phyloP scores from a whole-genome alignment of 2,329 filamentous ascomycete genomes.

The Colletotrichum simmondsii region DNA sequence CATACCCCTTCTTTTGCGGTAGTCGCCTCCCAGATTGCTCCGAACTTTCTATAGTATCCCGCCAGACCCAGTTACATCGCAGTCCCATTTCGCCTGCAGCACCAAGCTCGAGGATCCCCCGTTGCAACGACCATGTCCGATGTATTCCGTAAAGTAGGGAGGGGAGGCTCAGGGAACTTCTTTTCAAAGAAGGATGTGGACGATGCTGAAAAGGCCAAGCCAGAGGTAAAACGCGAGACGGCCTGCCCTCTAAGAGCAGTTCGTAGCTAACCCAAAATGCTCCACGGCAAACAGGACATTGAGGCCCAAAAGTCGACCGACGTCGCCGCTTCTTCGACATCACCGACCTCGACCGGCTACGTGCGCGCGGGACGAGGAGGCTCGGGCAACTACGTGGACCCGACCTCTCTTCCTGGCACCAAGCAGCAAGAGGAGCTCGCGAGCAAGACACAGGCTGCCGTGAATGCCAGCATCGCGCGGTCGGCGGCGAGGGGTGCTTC shows the following conservation, averaged over 20 bases:
- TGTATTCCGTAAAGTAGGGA: conserved; percentile 63
- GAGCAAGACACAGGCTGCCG: conserved; percentile 46
- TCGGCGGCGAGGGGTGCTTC: conserved; percentile 40
- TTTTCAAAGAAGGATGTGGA: conserved; percentile 63
- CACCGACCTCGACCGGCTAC: conserved; percentile 41
- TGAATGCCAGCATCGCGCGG: conserved; percentile 42
- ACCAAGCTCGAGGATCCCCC: not conserved
- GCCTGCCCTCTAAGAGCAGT: not conserved
- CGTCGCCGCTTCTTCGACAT: conserved; percentile 37
- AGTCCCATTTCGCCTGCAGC: not conserved
- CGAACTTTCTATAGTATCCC: not conserved
- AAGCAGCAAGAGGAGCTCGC: conserved; percentile 48
- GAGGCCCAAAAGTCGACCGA: conserved; percentile 43
- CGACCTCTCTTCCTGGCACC: conserved; percentile 44
- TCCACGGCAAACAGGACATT: conserved; percentile 39
- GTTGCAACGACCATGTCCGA: conserved; percentile 43
- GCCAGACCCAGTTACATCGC: not conserved
- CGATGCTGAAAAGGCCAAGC: conserved; percentile 49
- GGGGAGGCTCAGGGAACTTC: conserved; percentile 74
- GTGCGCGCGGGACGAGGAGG: conserved; percentile 66
- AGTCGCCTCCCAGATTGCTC: not conserved
- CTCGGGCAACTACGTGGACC: conserved; percentile 68
- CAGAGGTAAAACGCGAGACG: conserved; percentile 13
- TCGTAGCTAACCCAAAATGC: not conserved
- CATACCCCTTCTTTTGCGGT: not conserved